phyloP scores from a whole-genome alignment of 805 yeast genomes.

The Cyberlindnera petersonii region DNA sequence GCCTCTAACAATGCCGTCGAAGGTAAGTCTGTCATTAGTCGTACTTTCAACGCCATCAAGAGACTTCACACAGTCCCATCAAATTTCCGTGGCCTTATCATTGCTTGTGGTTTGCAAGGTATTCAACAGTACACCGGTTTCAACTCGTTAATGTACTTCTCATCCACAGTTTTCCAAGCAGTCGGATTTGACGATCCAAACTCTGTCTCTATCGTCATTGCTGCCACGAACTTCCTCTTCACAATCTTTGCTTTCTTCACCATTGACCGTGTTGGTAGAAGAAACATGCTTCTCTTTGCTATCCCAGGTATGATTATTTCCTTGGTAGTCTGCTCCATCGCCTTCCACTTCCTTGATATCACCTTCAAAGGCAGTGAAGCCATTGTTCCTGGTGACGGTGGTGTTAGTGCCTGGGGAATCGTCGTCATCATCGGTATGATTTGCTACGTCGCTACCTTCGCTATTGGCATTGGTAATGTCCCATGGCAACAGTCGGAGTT shows the following conservation, averaged over 20 bases:
- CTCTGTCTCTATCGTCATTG: slow-evolving; percentile 88
- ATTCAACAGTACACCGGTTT: slow-evolving; percentile 96
- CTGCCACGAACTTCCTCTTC: slow-evolving; percentile 90
- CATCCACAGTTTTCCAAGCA: slow-evolving; percentile 86
- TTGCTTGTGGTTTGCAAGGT: slow-evolving; percentile 92
- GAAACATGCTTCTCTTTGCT: slow-evolving; percentile 70
- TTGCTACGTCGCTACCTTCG: slow-evolving; percentile 82
- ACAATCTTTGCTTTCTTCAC: slow-evolving; percentile 82
- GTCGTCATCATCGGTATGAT: slow-evolving; percentile 85
- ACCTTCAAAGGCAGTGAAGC: slow-evolving; percentile 47
- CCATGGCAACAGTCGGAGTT: slow-evolving; percentile 98
- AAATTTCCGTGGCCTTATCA: slow-evolving; percentile 81
- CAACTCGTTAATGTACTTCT: slow-evolving; percentile 93
- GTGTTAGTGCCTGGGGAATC: slow-evolving; percentile 78
- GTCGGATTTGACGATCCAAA: slow-evolving; percentile 87
- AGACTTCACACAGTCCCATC: slow-evolving; percentile 66
- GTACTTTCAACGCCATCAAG: slow-evolving; percentile 56
- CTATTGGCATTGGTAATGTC: slow-evolving; percentile 93
- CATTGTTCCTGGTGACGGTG: slow-evolving; percentile 31
- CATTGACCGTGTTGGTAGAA: slow-evolving; percentile 85
- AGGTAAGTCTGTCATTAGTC: slow-evolving; percentile 44
- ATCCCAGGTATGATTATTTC: slow-evolving; percentile 82
- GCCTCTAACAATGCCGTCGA: slow-evolving; percentile 42
- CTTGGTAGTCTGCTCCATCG: slow-evolving; percentile 77
- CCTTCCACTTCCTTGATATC: slow-evolving; percentile 80